A percentile compares a stretch with the other conserved stretches of the same genome.
Conservation (phyloP, 768 basidiomycete species). For the Amanita jacksonii region DNA sequence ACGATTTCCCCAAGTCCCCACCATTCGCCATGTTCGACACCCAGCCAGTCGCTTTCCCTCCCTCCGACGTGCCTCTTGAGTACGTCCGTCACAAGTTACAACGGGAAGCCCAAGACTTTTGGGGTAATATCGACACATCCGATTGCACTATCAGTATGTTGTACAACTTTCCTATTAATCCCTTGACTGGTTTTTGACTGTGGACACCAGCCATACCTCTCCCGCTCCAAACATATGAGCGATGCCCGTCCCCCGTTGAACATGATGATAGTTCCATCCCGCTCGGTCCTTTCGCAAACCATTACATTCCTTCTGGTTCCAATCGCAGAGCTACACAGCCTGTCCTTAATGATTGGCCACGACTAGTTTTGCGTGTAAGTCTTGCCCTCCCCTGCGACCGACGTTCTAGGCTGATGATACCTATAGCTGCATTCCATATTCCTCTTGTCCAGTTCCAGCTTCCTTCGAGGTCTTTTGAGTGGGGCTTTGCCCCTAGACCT, state of each 20-base stretch:
- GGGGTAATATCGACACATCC: conserved; percentile 67
- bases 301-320: conserved; percentile 25
- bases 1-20: conserved; percentile 20
- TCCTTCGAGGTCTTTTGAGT: conserved; percentile 62
- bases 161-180: background rate
- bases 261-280: conserved; percentile 22
- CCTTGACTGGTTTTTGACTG: background rate
- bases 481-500: conserved; percentile 56
- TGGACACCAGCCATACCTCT: conserved; percentile 5
- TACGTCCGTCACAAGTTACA: conserved; percentile 67
- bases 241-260: conserved; percentile 33
- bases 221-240: conserved; percentile 14
- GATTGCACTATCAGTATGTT: conserved; percentile 69
- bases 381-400: too few relatives aligned
- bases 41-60: conserved; percentile 52
- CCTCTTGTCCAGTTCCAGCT: conserved; percentile 71
- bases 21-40: conserved; percentile 7
- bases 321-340: conserved; percentile 46
- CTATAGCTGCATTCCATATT: conserved; percentile 71
- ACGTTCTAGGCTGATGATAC: background rate
- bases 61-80: conserved; percentile 57
- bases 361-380: conserved; percentile 54
- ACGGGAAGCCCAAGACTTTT: conserved; percentile 55
- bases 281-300: conserved; percentile 20
- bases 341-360: conserved; percentile 37